A percentile compares a stretch with the other conserved stretches of the same genome.
Evolutionary conservation across 108 stramenopile species (phyloP).

Genomic region (Nitzschia sp.): DNA sequence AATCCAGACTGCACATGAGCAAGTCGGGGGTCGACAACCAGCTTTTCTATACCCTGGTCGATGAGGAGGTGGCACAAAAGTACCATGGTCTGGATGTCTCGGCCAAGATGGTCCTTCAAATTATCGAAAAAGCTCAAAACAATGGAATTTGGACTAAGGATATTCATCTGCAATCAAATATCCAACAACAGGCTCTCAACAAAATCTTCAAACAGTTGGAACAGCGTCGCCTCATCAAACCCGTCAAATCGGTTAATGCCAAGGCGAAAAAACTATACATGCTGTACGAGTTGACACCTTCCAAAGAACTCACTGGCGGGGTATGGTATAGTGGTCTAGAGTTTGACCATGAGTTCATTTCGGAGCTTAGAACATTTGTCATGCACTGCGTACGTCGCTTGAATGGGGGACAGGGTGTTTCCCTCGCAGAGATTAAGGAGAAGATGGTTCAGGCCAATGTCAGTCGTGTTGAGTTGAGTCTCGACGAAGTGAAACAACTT

Average conservation of each 20-base stretch:
- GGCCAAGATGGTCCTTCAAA: slow-evolving; percentile 89
- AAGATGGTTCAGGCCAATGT: slow-evolving; percentile 82
- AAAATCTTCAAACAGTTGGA: slow-evolving; percentile 95
- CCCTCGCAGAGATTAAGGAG: slow-evolving; percentile 58
- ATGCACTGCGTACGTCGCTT: slow-evolving; percentile 63
- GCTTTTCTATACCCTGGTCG: slow-evolving; percentile 69
- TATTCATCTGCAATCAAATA: slow-evolving; percentile 84
- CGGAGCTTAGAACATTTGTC: slow-evolving; percentile 83
- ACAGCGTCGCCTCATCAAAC: slow-evolving; percentile 88
- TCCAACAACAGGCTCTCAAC: slow-evolving; percentile 88
- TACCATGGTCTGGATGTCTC: slow-evolving; percentile 75
- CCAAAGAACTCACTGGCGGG: slow-evolving; percentile 96
- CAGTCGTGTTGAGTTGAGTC: slow-evolving; percentile 75
- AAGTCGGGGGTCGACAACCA: slow-evolving; percentile 46
- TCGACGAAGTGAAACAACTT: slow-evolving; percentile 87
- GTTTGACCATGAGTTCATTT: slow-evolving; percentile 97
- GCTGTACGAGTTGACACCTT: slow-evolving; percentile 90
- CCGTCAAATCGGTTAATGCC: slow-evolving; percentile 91
- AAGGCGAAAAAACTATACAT: slow-evolving; percentile 98
- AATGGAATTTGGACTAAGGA: slow-evolving; percentile 98
- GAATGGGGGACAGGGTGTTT: slow-evolving; percentile 68
- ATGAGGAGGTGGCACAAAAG: slow-evolving; percentile 64
- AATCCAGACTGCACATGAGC: slow-evolving; percentile 74
- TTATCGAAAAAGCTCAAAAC: slow-evolving; percentile 87
- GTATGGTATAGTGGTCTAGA: slow-evolving; percentile 96